Conservation (phyloP, 768 basidiomycete genomes). For the Pleurotus tuoliensis region DNA sequence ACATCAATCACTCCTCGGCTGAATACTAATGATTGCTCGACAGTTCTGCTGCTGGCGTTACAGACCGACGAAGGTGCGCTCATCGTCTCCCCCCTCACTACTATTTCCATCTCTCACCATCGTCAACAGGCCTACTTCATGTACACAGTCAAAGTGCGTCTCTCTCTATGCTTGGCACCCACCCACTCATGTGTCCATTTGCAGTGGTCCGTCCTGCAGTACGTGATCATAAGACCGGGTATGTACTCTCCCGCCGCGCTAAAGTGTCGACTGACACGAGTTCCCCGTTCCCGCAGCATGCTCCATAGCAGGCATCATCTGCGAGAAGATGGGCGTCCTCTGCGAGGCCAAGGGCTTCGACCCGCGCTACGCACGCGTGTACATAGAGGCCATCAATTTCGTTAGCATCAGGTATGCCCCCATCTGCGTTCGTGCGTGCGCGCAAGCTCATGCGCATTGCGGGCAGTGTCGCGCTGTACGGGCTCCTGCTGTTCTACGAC, state of each 20-base stretch:
- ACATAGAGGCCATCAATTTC: conserved; percentile 71
- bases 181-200: conserved; percentile 4
- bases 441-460: too few species aligned
- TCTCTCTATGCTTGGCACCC: not conserved
- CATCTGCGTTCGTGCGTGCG: not conserved
- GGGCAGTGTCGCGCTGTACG: conserved; percentile 76
- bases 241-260: conserved; percentile 3
- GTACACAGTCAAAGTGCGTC: conserved; percentile 72
- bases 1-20: not conserved
- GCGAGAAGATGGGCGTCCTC: conserved; percentile 62
- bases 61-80: conserved; percentile 67
- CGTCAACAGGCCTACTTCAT: conserved; percentile 73
- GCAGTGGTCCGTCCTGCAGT: conserved; percentile 88
- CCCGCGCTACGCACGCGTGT: conserved; percentile 59
- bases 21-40: not conserved
- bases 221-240: conserved; percentile 67
- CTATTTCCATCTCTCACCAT: not conserved
- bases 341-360: conserved; percentile 63
- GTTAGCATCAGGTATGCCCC: conserved; percentile 68
- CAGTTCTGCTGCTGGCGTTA: conserved; percentile 83
- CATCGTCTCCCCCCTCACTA: not conserved
- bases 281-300: conserved; percentile 7
- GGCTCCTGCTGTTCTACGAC: conserved; percentile 78
- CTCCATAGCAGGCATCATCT: conserved; percentile 78
- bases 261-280: too few species aligned